Evolutionary conservation across 257 asterid genomes (phyloP), one percentile per base, ranked within the genome.

Genomic region (Primulina huaijiensis): DNA sequence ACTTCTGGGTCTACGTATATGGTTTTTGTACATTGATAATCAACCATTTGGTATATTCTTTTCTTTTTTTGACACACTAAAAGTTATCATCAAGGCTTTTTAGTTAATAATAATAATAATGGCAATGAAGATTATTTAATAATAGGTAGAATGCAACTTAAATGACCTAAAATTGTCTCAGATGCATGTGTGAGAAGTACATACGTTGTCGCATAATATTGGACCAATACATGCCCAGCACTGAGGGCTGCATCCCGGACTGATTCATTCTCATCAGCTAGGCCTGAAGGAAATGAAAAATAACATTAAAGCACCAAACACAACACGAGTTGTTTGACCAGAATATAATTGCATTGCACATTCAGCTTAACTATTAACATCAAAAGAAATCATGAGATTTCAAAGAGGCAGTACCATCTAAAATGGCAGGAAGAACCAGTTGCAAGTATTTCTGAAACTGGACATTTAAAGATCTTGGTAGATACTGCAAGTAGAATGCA

Each of bases 251-350:
- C 99, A 37, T 94, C 99, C 59, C 99, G 96, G 25, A 94, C 99
- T 73, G 99, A 94, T 78, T 94, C 99, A 77, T 91, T 94, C 89
- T 94, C 99, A 83, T 94, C 99, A 71, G 99, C 99, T 64, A 94
- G 97, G 43, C 99, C 99, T 94, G 83, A 52, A 69, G 33, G 69
- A 71, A 38, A 76, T 74, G 56, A 74, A 61, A 59, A 73, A 65
- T 43, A 71, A 37, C 23, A 58, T 60, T 40, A 71, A 70, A 63
- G 60, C 52, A 73, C 73, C 64, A 64, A 74, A 14, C 43, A 56
- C 27, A 21, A 17, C 65, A 21, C 33, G 60, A 65, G 46, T 73
- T 68, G 76, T 60, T 35, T 73, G 72, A 70, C 60, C 64, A 64
- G 38, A 59, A 69, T 19, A 68, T 29, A 43, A 63, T 64, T 43